These are phyloP conservation scores for Dispira parvispora DNA, from an alignment of 192 early-diverging fungal species.

Conservation along the genomic window DNA sequence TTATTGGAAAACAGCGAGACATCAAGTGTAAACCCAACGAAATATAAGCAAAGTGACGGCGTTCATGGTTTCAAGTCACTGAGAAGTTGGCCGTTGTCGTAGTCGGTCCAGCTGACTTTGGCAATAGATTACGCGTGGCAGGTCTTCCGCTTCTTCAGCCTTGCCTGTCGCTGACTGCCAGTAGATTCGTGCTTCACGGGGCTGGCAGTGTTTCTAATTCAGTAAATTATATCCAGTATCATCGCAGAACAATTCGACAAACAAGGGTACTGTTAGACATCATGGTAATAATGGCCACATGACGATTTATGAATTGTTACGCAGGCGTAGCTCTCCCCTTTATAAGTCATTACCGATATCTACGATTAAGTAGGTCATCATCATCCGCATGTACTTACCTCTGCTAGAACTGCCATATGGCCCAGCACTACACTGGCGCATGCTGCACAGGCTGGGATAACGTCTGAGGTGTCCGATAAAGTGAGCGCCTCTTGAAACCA, in stretches of 20 bases:
- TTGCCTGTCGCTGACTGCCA: neutral
- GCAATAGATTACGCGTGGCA: neutral
- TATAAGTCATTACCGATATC: neutral
- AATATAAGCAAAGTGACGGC: neutral
- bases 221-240: neutral
- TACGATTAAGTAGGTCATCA: neutral
- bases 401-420: neutral
- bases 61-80: neutral
- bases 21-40: neutral
- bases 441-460: neutral
- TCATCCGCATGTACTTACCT: neutral
- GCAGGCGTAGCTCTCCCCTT: neutral
- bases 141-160: neutral
- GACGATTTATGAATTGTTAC: neutral
- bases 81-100: neutral
- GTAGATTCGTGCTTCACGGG: neutral
- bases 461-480: neutral
- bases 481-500: neutral
- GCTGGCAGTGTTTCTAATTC: neutral
- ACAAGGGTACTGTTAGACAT: neutral
- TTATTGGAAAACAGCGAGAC: neutral
- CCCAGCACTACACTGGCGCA: neutral
- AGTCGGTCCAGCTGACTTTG: neutral
- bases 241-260: neutral
- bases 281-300: neutral